Evolutionary conservation across 345 rosid species (phyloP), one percentile per base, ranked within the genome.

Genomic region (Xanthoceras sorbifolium): DNA sequence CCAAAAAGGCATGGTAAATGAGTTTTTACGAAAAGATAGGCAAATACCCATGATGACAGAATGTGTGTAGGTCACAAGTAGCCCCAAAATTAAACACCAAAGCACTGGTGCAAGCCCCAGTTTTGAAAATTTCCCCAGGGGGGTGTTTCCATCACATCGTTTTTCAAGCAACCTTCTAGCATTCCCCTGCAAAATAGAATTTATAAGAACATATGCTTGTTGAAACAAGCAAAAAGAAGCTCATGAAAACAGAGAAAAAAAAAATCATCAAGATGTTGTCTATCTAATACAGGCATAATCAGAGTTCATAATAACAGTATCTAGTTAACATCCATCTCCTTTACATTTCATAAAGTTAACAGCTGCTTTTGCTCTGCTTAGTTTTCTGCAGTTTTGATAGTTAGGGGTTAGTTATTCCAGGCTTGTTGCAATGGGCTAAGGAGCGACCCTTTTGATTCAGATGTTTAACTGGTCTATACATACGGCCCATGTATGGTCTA

Each of bases 81-180:
- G 82, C 85, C 89, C 68, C 64, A 92, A 73, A 72, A 94, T 94
- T 67, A 89, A 34, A 79, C 76, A 81, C 94, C 97, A 90, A 76
- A 94, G 92, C 54, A 86, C 42, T 28, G 97, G 98, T 64, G 98
- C 98, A 83, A 88, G 99, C 68, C 97, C 97, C 66, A 94, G 79
- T 83, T 93, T 96, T 76, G 97, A 86, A 79, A 96, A 84, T 50
- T 75, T 85, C 81, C 97, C 98, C 70, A 96, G 80, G 73, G 82
- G 82, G 76, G 83, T 91, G 79, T 79, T 92, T 71, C 91, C 92
- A 75, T 90, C 92, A 62, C 93, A 94, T 15, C 89, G 87, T 77
- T 91, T 96, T 62, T 94, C 97, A 79, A 91, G 97, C 84, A 94
- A 82, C 74, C 87, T 89, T 86, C 95, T 87, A 71, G 98, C 97